phyloP scores from a whole-genome alignment of 306 rosid genomes.

The Erythrophleum fordii region DNA sequence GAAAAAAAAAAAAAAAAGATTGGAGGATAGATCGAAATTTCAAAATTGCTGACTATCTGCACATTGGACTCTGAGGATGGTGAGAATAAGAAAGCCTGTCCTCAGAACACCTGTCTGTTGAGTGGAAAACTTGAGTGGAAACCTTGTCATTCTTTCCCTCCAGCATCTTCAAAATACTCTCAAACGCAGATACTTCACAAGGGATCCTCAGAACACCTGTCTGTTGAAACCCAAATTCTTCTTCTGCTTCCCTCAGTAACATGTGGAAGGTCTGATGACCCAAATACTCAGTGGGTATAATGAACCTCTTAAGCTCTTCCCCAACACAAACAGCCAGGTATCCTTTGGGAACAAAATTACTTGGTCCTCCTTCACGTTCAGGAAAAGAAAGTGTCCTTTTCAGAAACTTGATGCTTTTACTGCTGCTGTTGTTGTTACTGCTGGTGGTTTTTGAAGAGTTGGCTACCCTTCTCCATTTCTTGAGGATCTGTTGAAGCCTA shows the following conservation, averaged over 20 bases:
- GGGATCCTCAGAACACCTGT: constrained; percentile 85
- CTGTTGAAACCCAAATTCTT: constrained; percentile 92
- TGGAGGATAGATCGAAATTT: constrained; percentile 6
- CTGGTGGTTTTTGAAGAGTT: constrained; percentile 57
- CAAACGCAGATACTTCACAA: constrained; percentile 75
- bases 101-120: constrained; percentile 39
- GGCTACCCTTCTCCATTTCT: constrained; percentile 91
- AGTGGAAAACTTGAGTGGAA: constrained; percentile 41
- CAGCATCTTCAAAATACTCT: constrained; percentile 71
- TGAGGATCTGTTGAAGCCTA: constrained; percentile 90
- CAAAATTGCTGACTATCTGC: constrained; percentile 59
- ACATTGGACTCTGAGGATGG: constrained; percentile 80
- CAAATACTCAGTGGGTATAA: constrained; percentile 77
- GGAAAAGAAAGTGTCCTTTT: constrained; percentile 75
- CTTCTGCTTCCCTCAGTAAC: constrained; percentile 85
- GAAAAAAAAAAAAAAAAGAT: neutral
- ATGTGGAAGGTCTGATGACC: constrained; percentile 70
- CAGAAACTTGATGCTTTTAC: constrained; percentile 66
- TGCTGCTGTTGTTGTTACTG: constrained; percentile 32
- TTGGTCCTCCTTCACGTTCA: constrained; percentile 46
- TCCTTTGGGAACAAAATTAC: constrained; percentile 76
- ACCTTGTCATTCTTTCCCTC: constrained; percentile 53
- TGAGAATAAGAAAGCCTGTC: constrained; percentile 57
- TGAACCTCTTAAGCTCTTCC: constrained; percentile 67
- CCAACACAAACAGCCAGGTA: constrained; percentile 89